Base-by-base conservation (phyloP, 164 flowering plant species). In the Chloranthus sessilifolius region DNA sequence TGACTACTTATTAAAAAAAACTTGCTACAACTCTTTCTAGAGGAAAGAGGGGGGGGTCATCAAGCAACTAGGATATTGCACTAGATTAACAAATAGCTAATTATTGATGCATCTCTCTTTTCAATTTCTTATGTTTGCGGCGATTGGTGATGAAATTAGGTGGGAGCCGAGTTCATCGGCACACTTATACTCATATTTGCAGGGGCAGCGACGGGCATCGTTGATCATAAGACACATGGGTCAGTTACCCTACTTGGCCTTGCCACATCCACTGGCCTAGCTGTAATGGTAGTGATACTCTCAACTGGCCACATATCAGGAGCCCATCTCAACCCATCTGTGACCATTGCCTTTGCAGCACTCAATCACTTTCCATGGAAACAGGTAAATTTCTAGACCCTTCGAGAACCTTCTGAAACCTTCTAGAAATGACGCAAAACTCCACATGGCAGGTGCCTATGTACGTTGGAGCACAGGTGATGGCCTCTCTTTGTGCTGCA, bases 291-390 rank as follows among this genome's bases (percentile, higher is more conserved):
- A 2, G 72, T 83, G 25, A 83, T 89, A 5, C 61, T 82, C 5
- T 65, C 97, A 0, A 82, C 83, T 1, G 96, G 90, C 4, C 96
- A 88, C 64, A 85, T 88, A 55, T 88, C 94, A 3, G 96, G 96
- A 9, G 90, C 91, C 33, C 96, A 88, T 62, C 78, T 88, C 62
- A 88, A 88, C 59, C 96, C 96, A 5, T 38, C 85, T 2, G 53
- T 88, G 62, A 85, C 94, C 62, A 71, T 88, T 46, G 75, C 88
- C 43, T 88, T 85, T 60, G 94, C 96, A 45, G 75, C 86, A 3
- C 60, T 80, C 40, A 72, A 49, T 28, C 88, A 78, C 59, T 88
- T 88, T 35, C 87, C 91, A 28, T 85, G 96, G 96, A 79, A 72
- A 42, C 80, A 81, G 45, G 94, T 82, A 67, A 11, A 23, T 0